Percentiles rank a stretch among this genome's conserved stretches.
phyloP scores from a whole-genome alignment of 2,329 filamentous ascomycete genomes.

The Dothistroma septosporum region DNA sequence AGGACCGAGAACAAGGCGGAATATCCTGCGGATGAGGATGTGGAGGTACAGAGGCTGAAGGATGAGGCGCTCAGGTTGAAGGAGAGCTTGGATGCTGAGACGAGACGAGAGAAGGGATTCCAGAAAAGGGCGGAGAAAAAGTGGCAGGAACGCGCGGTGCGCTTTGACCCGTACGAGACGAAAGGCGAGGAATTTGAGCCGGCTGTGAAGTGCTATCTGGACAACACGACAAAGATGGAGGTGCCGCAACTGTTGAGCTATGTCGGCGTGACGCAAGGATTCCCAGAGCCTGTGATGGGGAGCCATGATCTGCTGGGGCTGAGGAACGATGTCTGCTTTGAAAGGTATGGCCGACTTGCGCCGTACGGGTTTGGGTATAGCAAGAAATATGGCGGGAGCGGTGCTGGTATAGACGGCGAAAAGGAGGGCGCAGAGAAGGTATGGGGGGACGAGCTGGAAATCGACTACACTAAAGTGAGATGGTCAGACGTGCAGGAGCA shows the following conservation, averaged over 20 bases:
- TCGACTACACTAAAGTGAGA: constrained; percentile 72
- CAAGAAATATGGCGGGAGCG: constrained; percentile 69
- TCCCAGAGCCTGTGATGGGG: constrained; percentile 80
- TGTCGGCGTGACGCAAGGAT: constrained; percentile 73
- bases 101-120: constrained; percentile 33
- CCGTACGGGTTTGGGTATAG: constrained; percentile 91
- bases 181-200: constrained; percentile 48
- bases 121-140: constrained; percentile 29
- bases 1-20: constrained; percentile 68
- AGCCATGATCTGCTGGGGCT: constrained; percentile 77
- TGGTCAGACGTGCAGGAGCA: constrained; percentile 76
- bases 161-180: constrained; percentile 57
- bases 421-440: constrained; percentile 73
- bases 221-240: constrained; percentile 59
- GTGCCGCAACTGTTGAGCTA: constrained; percentile 71
- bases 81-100: constrained; percentile 36
- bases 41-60: constrained; percentile 45
- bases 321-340: constrained; percentile 84
- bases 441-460: constrained; percentile 66
- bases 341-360: constrained; percentile 80
- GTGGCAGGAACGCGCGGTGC: constrained; percentile 27
- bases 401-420: constrained; percentile 81
- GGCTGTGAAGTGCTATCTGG: constrained; percentile 73
- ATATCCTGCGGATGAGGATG: constrained; percentile 67
- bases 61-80: constrained; percentile 34